phyloP scores from a whole-genome alignment of 805 yeast genomes.

The Myxozyma udenii region DNA sequence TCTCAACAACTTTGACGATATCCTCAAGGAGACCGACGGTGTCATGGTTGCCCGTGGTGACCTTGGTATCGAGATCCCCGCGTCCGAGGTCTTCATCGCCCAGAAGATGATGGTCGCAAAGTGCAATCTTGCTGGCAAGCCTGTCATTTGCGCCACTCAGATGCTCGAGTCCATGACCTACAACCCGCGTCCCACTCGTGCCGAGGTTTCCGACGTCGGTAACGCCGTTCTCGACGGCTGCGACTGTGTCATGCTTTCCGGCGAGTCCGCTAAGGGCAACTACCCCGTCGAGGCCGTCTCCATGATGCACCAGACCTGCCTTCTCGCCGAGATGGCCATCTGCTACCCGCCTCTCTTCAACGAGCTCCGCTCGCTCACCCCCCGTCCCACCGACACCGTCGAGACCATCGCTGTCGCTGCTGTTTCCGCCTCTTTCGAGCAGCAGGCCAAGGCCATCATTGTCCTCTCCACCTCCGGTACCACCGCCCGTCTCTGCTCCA shows the following conservation, averaged over 20 bases:
- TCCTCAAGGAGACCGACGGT: slow-evolving; percentile 92
- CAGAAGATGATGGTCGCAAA: slow-evolving; percentile 99
- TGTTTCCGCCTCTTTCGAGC: slow-evolving; percentile 94
- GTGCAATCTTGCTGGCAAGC: slow-evolving; percentile 99
- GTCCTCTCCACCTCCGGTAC: slow-evolving; percentile 93
- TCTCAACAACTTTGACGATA: slow-evolving; percentile 98
- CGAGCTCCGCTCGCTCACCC: slow-evolving; percentile 81
- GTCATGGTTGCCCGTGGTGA: slow-evolving; percentile 99
- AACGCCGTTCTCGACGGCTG: slow-evolving; percentile 99
- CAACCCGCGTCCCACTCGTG: slow-evolving; percentile 99
- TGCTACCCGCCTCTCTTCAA: slow-evolving; percentile 79
- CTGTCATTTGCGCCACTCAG: slow-evolving; percentile 99
- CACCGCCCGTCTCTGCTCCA: slow-evolving; percentile 93
- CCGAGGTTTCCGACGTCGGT: slow-evolving; percentile 99
- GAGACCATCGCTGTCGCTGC: slow-evolving; percentile 98
- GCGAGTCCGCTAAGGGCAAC: slow-evolving; percentile 99
- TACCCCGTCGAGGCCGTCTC: slow-evolving; percentile 97
- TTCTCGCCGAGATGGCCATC: slow-evolving; percentile 95
- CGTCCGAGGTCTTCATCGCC: slow-evolving; percentile 96
- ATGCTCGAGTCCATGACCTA: slow-evolving; percentile 99
- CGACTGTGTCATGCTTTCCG: slow-evolving; percentile 99
- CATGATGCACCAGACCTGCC: slow-evolving; percentile 97
- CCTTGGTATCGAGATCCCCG: slow-evolving; percentile 98
- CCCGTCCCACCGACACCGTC: slow-evolving; percentile 85
- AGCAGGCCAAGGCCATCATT: slow-evolving; percentile 92